Evolutionary conservation across 2,329 filamentous ascomycete species (phyloP).

Genomic region (Didymella sp.): DNA sequence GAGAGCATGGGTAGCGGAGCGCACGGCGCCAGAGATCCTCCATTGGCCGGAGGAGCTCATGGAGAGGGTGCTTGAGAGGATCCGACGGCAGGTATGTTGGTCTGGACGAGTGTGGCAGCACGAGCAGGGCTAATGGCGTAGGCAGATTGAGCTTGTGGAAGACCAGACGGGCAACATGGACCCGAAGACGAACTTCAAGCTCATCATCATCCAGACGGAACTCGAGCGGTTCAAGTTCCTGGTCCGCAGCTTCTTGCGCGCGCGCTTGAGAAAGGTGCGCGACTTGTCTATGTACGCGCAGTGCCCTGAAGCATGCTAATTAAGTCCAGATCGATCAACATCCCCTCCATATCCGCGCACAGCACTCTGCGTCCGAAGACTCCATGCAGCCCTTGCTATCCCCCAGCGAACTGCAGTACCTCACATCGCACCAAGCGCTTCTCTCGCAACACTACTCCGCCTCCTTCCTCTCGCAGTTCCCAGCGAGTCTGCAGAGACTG

Average conservation of each 20-base stretch:
- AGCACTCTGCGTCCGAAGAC: slow-evolving; percentile 59
- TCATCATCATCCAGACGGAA: slow-evolving; percentile 96
- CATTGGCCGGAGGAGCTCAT: slow-evolving; percentile 79
- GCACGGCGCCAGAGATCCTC: slow-evolving; percentile 87
- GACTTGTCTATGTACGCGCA: neutral
- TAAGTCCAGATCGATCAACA: slow-evolving; percentile 82
- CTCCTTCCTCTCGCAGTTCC: slow-evolving; percentile 85
- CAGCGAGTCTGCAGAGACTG: slow-evolving; percentile 76
- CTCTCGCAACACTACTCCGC: slow-evolving; percentile 83
- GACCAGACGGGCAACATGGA: slow-evolving; percentile 82
- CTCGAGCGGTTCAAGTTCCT: slow-evolving; percentile 93
- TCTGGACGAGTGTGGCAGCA: neutral
- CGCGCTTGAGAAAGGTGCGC: slow-evolving; percentile 82
- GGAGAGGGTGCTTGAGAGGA: slow-evolving; percentile 75
- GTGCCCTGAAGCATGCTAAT: slow-evolving; percentile 12
- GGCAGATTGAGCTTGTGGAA: slow-evolving; percentile 58
- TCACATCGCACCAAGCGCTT: slow-evolving; percentile 82
- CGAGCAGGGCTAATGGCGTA: slow-evolving; percentile 30
- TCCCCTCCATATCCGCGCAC: slow-evolving; percentile 74
- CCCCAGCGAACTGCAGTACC: slow-evolving; percentile 78
- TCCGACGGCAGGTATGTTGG: slow-evolving; percentile 47
- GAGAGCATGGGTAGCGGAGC: slow-evolving; percentile 90
- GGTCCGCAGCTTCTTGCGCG: slow-evolving; percentile 80
- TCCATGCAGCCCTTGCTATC: slow-evolving; percentile 63
- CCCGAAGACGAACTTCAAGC: slow-evolving; percentile 86